These are phyloP conservation scores for Venturiaceae sp. DNA, from an alignment of 2,329 filamentous ascomycete species.

Conservation along the genomic window DNA sequence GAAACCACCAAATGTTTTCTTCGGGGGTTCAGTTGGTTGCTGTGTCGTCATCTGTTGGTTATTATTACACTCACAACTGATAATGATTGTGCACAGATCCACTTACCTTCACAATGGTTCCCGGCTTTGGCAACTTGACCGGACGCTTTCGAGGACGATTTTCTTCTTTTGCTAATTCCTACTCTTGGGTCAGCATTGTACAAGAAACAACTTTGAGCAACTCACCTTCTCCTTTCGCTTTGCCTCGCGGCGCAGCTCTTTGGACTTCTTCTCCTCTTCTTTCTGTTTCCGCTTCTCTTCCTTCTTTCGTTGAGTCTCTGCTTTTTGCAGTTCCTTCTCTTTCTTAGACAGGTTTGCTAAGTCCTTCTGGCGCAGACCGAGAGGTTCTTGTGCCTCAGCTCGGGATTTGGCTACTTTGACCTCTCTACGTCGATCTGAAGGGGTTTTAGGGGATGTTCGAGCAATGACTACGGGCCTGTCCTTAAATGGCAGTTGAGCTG, in stretches of 20 bases:
- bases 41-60: neutral
- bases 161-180: neutral
- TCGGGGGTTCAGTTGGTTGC: neutral
- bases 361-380: neutral
- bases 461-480: neutral
- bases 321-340: neutral
- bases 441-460: neutral
- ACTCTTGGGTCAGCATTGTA: neutral
- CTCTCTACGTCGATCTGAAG: neutral
- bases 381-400: neutral
- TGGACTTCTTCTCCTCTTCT: neutral
- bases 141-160: neutral
- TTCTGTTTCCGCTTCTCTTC: neutral
- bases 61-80: neutral
- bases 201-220: neutral
- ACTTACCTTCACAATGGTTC: neutral
- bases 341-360: neutral
- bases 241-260: neutral
- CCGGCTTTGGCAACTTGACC: neutral
- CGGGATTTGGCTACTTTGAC: neutral
- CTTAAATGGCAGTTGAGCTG: neutral
- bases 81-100: neutral
- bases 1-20: neutral
- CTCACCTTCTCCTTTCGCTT: neutral
- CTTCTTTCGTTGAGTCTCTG: neutral